Conservation (phyloP, 768 basidiomycete genomes). For the Tricholoma matsutake region DNA sequence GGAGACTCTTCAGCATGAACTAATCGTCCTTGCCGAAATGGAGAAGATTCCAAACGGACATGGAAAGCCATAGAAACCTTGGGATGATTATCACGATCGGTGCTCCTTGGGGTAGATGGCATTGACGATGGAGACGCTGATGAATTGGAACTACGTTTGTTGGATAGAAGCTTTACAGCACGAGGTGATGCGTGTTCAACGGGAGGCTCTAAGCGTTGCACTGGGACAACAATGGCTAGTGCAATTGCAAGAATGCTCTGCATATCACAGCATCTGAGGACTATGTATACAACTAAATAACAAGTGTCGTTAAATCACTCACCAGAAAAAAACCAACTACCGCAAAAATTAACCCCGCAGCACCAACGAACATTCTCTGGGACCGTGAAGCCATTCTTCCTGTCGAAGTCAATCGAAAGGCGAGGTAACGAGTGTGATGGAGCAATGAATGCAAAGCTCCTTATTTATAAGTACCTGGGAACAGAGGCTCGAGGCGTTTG, state of each 20-base stretch:
- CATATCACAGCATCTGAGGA: background rate
- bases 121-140: background rate
- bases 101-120: background rate
- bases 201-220: background rate
- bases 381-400: slow-evolving; percentile 3
- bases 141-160: background rate
- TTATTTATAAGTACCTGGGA: background rate
- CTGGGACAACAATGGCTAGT: slow-evolving; percentile 11
- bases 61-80: background rate
- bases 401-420: slow-evolving; percentile 10
- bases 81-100: background rate
- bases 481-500: no score
- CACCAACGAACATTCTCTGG: slow-evolving; percentile 26
- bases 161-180: background rate
- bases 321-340: slow-evolving; percentile 35
- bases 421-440: background rate
- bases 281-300: background rate
- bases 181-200: background rate
- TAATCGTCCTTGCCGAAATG: background rate
- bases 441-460: background rate
- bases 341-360: slow-evolving; percentile 31
- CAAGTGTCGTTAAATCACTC: slow-evolving; percentile 11
- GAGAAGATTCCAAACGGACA: background rate
- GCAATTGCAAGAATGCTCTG: slow-evolving; percentile 32
- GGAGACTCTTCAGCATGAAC: background rate